Percentiles rank a stretch among this genome's conserved stretches.
Evolutionary conservation across 2,329 filamentous ascomycete genomes (phyloP).

Genomic region (Teratosphaeria zuluensis): DNA sequence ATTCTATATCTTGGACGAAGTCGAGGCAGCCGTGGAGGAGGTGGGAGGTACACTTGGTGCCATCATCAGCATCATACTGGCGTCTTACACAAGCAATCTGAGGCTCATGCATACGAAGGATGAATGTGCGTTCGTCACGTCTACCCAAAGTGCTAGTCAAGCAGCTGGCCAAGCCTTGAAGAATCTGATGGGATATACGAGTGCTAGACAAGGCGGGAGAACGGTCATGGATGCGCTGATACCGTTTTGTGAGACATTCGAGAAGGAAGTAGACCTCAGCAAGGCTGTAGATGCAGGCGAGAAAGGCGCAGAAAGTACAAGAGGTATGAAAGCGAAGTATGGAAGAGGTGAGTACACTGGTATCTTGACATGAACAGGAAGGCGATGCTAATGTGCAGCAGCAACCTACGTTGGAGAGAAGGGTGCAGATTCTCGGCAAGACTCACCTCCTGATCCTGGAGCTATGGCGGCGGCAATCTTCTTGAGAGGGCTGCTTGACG

Average conservation of each 20-base stretch:
- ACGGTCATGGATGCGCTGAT: conserved; percentile 31
- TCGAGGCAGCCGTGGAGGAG: conserved; percentile 26
- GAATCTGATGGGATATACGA: conserved; percentile 32
- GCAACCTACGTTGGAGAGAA: conserved; percentile 28
- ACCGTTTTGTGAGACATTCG: conserved; percentile 28
- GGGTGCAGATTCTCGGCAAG: conserved; percentile 11
- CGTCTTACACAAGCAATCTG: conserved; percentile 31
- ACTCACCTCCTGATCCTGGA: conserved; percentile 27
- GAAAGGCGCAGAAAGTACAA: conserved; percentile 25
- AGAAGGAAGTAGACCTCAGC: conserved; percentile 14
- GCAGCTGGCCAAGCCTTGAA: conserved; percentile 31
- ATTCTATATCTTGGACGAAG: conserved; percentile 26
- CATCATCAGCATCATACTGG: conserved; percentile 27
- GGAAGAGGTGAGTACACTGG: conserved; percentile 19
- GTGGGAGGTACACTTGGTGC: conserved; percentile 30
- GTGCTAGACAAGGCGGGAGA: conserved; percentile 25
- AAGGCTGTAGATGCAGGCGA: conserved; percentile 24
- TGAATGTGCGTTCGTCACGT: conserved; percentile 13
- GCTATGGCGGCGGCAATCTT: conserved; percentile 29
- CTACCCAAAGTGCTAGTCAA: conserved; percentile 15
- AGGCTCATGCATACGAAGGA: conserved; percentile 21
- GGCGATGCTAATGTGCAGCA: conserved; percentile 4
- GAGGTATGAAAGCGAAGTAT: conserved; percentile 28
- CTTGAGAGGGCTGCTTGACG: conserved; percentile 22
- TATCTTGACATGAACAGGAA: background rate